phyloP scores from a whole-genome alignment of 148 eudicot genomes.

The Pharnaceum exiguum region DNA sequence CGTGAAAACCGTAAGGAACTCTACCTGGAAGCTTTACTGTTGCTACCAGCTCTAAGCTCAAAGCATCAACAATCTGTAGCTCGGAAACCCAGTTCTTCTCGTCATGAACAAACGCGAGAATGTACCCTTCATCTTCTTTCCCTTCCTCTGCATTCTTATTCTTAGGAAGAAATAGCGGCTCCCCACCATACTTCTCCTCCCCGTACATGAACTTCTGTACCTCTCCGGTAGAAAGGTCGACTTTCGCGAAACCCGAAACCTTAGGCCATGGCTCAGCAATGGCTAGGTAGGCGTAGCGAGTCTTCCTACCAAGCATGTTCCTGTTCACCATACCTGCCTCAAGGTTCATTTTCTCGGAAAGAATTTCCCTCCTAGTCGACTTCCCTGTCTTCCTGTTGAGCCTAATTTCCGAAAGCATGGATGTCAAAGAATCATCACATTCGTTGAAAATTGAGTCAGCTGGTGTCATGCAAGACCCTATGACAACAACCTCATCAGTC shows the following conservation, averaged over 20 bases:
- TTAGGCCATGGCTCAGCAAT: conserved; percentile 97
- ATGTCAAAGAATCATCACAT: conserved; percentile 45
- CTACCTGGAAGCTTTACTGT: conserved; percentile 60
- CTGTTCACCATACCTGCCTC: conserved; percentile 91
- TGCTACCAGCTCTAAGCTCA: conserved; percentile 46
- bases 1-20: conserved; percentile 88
- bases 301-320: conserved; percentile 61
- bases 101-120: conserved; percentile 66
- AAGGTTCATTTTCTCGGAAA: conserved; percentile 51
- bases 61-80: conserved; percentile 63
- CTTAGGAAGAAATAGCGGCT: conserved; percentile 62
- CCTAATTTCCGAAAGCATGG: conserved; percentile 71
- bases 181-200: conserved; percentile 60
- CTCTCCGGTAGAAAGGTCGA: conserved; percentile 52
- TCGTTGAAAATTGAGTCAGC: conserved; percentile 87
- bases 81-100: conserved; percentile 61
- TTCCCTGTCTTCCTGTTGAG: conserved; percentile 62
- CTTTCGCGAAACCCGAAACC: conserved; percentile 82
- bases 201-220: conserved; percentile 55
- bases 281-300: conserved; percentile 64
- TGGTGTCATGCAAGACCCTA: conserved; percentile 93
- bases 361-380: conserved; percentile 43
- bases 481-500: conserved; percentile 68
- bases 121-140: conserved; percentile 65
- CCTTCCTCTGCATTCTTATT: conserved; percentile 6